phyloP scores from a whole-genome alignment of 768 basidiomycete species.

The Pleurotus citrinopileatus region DNA sequence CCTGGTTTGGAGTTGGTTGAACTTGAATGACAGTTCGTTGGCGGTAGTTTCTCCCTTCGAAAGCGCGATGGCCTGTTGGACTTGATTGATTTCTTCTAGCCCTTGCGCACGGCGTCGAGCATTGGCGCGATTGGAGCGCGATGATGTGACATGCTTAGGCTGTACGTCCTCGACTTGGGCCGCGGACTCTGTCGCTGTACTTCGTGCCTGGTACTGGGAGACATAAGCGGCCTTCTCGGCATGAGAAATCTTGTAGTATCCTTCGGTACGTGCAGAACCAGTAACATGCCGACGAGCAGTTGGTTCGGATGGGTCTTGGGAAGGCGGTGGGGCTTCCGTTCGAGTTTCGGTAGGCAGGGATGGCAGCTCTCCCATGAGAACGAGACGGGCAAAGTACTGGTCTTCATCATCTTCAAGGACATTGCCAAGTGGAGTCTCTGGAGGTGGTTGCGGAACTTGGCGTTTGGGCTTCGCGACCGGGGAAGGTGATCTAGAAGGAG shows the following conservation, averaged over 20 bases:
- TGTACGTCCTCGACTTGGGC: conserved; percentile 44
- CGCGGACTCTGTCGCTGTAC: conserved; percentile 39
- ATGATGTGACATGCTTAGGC: conserved; percentile 63
- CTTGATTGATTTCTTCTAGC: conserved; percentile 91
- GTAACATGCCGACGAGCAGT: conserved; percentile 70
- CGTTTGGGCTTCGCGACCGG: conserved; percentile 27
- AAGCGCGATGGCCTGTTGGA: conserved; percentile 74
- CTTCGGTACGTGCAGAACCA: conserved; percentile 90
- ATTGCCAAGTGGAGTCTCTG: conserved; percentile 52
- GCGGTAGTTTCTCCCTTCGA: conserved; percentile 74
- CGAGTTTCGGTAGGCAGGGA: conserved; percentile 20
- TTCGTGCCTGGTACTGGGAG: conserved; percentile 77
- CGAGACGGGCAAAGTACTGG: conserved; percentile 71
- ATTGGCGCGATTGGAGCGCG: conserved; percentile 88
- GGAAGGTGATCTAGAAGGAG: conserved; percentile 50
- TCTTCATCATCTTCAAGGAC: conserved; percentile 89
- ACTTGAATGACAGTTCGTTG: conserved; percentile 82
- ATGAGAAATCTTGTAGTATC: conserved; percentile 93
- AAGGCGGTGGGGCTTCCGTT: conserved; percentile 22
- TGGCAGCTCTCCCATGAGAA: conserved; percentile 36
- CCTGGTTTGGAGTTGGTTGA: conserved; percentile 95
- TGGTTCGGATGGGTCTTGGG: conserved; percentile 41
- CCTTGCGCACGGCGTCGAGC: conserved; percentile 90
- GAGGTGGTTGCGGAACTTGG: conserved; percentile 44
- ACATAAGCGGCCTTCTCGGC: conserved; percentile 91